Evolutionary conservation across 202 grass and related monocot genomes (phyloP).

Genomic region (Panicum hallii): DNA sequence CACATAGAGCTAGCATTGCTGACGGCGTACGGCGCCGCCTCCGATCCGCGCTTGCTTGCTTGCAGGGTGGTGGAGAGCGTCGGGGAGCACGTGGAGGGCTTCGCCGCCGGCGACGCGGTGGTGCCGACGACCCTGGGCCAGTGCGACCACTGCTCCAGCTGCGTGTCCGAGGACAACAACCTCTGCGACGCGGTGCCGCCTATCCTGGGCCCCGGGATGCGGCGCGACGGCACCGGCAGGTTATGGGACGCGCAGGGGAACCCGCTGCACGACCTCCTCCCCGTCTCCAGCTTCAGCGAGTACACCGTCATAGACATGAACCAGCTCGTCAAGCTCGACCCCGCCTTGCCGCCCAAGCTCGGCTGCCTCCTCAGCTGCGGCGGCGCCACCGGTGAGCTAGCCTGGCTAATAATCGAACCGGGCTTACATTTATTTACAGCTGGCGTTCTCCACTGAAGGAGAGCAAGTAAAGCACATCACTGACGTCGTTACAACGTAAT

Average conservation of each 20-base stretch:
- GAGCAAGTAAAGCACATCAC: not conserved
- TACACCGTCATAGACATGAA: constrained; percentile 77
- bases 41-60: no score
- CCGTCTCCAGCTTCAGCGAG: constrained; percentile 69
- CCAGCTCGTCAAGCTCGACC: constrained; percentile 60
- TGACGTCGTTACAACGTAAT: no score
- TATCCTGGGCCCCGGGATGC: constrained; percentile 50
- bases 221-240: constrained; percentile 58
- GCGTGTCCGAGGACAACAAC: constrained; percentile 61
- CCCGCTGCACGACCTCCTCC: constrained; percentile 52
- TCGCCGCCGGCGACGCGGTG: constrained; percentile 62
- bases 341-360: constrained; percentile 50
- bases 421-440: no score
- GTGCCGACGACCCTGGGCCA: constrained; percentile 64
- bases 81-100: constrained; percentile 56
- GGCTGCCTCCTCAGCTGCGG: constrained; percentile 75
- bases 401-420: no score
- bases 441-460: not conserved
- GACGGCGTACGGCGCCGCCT: no score
- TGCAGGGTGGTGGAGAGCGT: constrained; percentile 76
- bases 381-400: constrained; percentile 55
- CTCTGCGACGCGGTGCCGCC: constrained; percentile 54
- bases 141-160: constrained; percentile 58
- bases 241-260: constrained; percentile 57
- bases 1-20: no score